Base-by-base conservation (phyloP, 139 green algal genomes). In the Chlamydomonas incerta region DNA sequence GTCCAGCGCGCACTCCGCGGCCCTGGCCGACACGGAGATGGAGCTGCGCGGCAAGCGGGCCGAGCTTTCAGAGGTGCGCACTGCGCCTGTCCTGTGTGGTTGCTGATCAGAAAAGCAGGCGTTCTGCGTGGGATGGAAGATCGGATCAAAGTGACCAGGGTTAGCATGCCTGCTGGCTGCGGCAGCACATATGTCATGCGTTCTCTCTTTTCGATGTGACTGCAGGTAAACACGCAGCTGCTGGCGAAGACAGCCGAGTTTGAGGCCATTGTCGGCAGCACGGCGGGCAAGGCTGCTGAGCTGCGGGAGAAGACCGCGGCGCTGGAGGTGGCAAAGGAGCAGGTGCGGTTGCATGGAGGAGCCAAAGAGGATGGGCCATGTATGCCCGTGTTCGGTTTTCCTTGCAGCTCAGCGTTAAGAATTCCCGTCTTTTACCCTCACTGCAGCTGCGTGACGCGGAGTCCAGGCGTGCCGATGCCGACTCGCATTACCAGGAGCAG, bases 201-300 rank as follows among this genome's bases (percentile, higher is more conserved):
- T n/a, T n/a, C n/a, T n/a, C n/a, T n/a, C n/a, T n/a, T n/a, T n/a
- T n/a, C n/a, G 41, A 8, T 50, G 1, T 67, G 60, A 10, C 3
- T 21, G 60, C 60, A 67, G 60, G 24, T 83, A 23, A 69, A 29
- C 46, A n/a, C 66, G 5, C 6, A 23, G 63, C 47, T 85, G 66
- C 79, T 81, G 37, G 31, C 72, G 21, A 87, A 81, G 83, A 35
- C 34, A 13, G 34, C 33, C 50, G 80, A 89, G 80, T 87, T 88
- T 63, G 75, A 82, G 37, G 34, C 34, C 0, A 35, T 89, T 68
- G 84, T 76, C 26, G 71, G 33, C 58, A 83, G 47, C 35, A 57
- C 89, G 37, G 71, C 86, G 17, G 76, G 46, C 66, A 88, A 86
- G 72, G 82, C 66, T 55, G 82, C 77, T n/a, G 75, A 88, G 62